Base-by-base conservation (phyloP, 2,329 filamentous ascomycete genomes). In the Aspergillus awamori region DNA sequence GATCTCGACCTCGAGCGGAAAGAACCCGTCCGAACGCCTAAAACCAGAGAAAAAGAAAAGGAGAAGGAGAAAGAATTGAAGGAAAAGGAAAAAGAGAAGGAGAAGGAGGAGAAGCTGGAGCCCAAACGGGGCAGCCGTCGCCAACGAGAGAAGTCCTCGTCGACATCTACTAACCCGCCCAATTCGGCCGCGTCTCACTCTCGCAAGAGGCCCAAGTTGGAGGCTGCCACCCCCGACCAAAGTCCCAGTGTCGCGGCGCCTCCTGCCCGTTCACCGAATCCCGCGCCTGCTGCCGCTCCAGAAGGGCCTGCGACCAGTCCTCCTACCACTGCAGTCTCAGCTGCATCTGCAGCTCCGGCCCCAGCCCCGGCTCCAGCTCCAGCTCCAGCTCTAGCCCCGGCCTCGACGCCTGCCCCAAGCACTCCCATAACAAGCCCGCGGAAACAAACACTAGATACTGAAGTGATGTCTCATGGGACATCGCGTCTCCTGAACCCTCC, bases 121-220 rank as follows among this genome's bases (percentile, higher is more conserved):
- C 38, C 67, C 30, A 72, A 72, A 62, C 63, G 75, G 30, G 66
- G 68, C 30, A 67, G 65, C 58, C 75, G 73, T 61, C 76, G 73
- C 26, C 70, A 70, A 26, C 69, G 75, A 17, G 74, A 77, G 58
- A 76, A 76, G 60, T 74, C 74, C n/a, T 70, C 68, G 38, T 65
- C 70, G 39, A 68, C 67, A 17, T 57, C 65, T 13, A 61, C 51
- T 59, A 64, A 58, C 53, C 38, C 63, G n/a, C 47, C 57, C 43
- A 58, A 57, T 49, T 62, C 56, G 43, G 45, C 60, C 13, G 55
- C 64, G 15, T 64, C 62, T 17, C 64, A 70, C 33, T 65, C 82
- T 61, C 83, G 84, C 67, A 87, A 81, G 69, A 80, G 79, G 65
- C 72, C 74, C 48, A 81, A 80, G 69, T 67, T 79, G 53, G 79